A percentile compares a stretch with the other conserved stretches of the same genome.
phyloP scores from a whole-genome alignment of 495 filamentous ascomycete species.

The Talaromyces ruber region DNA sequence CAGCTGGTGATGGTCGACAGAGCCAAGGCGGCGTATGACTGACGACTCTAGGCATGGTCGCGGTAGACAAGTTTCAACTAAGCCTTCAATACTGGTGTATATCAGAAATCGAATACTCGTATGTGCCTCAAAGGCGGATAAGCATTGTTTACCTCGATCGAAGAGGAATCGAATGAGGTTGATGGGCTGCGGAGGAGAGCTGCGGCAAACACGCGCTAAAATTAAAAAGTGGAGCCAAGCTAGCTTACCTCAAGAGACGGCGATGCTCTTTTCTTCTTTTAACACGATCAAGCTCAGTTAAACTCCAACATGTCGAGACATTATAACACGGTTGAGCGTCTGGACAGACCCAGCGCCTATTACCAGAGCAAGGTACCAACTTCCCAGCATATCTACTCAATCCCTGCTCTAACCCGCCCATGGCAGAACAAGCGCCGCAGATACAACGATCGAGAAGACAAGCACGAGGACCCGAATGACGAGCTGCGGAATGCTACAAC shows the following conservation, averaged over 20 bases:
- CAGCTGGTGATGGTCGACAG: constrained; percentile 61
- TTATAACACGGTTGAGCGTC: constrained; percentile 66
- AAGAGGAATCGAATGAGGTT: not conserved
- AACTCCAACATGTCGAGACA: not conserved
- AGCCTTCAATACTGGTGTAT: not conserved
- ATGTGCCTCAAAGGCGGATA: not conserved
- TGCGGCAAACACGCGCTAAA: constrained; percentile 2
- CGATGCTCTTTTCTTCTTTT: not conserved
- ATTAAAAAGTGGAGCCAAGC: not conserved
- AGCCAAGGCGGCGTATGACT: constrained; percentile 81
- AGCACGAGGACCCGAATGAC: constrained; percentile 52
- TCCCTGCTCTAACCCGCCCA: not conserved
- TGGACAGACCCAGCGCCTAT: constrained; percentile 87
- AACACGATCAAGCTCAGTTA: not conserved
- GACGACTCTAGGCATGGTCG: constrained; percentile 70
- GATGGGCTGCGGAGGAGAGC: not conserved
- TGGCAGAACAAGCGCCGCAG: constrained; percentile 61
- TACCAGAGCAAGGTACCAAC: constrained; percentile 60
- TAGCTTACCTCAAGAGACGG: not conserved
- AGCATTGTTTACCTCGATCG: not conserved
- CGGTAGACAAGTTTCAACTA: not conserved
- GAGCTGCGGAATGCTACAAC: constrained; percentile 82
- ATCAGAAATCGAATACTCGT: not conserved
- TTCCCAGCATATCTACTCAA: not conserved
- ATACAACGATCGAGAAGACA: constrained; percentile 49